Percentiles rank a stretch among this genome's conserved stretches.
These are phyloP conservation scores for Fraxinus cuspidata DNA, from an alignment of 257 asterid species.

Conservation along the genomic window DNA sequence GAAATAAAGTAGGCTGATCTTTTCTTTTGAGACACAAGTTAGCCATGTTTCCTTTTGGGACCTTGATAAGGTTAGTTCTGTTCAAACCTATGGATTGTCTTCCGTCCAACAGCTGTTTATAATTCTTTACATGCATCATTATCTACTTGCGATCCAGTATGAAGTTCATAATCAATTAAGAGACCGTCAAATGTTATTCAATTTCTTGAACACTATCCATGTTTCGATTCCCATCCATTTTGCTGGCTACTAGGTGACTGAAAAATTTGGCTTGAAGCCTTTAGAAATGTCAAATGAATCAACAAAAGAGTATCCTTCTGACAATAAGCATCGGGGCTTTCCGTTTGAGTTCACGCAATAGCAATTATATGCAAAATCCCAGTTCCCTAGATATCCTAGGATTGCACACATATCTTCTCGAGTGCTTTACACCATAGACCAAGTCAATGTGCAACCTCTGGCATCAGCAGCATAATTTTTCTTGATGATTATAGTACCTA, in stretches of 20 bases:
- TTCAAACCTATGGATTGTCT: constrained; percentile 10
- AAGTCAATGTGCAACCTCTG: constrained; percentile 24
- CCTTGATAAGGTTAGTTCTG: constrained; percentile 28
- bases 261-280: constrained; percentile 19
- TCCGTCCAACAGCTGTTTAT: constrained; percentile 38
- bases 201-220: not conserved
- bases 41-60: constrained; percentile 2
- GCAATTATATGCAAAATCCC: constrained; percentile 56
- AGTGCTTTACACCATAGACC: constrained; percentile 19
- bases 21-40: not conserved
- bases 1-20: constrained; percentile 21
- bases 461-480: constrained; percentile 10
- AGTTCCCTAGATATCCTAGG: constrained; percentile 26
- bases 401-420: constrained; percentile 35
- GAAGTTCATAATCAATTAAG: constrained; percentile 35
- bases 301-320: constrained; percentile 28
- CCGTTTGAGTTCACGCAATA: constrained; percentile 29
- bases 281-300: constrained; percentile 27
- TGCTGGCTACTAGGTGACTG: constrained; percentile 1
- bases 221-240: constrained; percentile 20
- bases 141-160: not conserved
- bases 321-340: constrained; percentile 39
- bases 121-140: constrained; percentile 19
- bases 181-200: too few relatives aligned
- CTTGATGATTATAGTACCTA: constrained; percentile 30